phyloP scores from a whole-genome alignment of 73 alveolate species.

The Tetrahymena malaccensis region DNA sequence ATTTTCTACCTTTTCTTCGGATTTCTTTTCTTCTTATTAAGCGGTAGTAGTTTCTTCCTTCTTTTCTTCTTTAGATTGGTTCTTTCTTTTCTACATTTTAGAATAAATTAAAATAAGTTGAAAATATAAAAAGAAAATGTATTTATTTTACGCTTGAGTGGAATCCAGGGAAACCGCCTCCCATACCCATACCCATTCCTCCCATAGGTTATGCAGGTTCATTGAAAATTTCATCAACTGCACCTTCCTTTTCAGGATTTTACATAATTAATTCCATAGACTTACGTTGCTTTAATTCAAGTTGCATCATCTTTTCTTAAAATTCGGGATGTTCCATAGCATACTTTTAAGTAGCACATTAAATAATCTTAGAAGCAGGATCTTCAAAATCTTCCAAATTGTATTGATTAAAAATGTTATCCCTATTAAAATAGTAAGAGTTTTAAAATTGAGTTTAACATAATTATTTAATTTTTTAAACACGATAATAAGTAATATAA shows the following conservation, averaged over 20 bases:
- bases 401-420: not conserved
- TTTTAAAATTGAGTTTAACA: not conserved
- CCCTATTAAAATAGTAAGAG: not conserved
- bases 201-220: not conserved
- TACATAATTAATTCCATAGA: not conserved
- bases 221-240: not conserved
- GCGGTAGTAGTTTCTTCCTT: not conserved
- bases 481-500: too few species aligned
- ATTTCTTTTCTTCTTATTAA: not conserved
- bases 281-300: not conserved
- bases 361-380: not conserved
- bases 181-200: not conserved
- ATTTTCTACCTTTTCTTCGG: not conserved
- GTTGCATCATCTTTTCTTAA: not conserved
- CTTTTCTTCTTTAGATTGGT: not conserved
- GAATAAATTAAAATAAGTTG: not conserved
- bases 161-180: not conserved
- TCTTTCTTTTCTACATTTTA: not conserved
- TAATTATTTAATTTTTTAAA: too few species aligned
- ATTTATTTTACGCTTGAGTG: not conserved
- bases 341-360: not conserved
- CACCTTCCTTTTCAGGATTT: not conserved
- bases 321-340: not conserved
- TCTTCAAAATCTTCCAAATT: not conserved
- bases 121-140: not conserved